phyloP scores from a whole-genome alignment of 2,329 filamentous ascomycete species.

The Arthrocladium fulminans region DNA sequence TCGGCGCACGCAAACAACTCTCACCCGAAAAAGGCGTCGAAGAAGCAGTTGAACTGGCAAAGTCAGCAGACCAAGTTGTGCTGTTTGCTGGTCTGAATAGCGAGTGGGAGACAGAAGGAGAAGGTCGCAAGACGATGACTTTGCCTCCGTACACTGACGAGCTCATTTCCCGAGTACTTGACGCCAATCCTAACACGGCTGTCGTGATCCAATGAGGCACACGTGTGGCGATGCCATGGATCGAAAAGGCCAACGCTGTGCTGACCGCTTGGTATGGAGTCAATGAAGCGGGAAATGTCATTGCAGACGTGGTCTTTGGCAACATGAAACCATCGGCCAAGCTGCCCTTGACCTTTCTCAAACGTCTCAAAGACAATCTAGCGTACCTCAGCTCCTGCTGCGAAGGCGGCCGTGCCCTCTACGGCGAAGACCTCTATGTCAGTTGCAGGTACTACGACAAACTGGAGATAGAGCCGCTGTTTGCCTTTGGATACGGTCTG shows the following conservation, averaged over 20 bases:
- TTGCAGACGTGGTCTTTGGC: constrained; percentile 68
- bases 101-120: constrained; percentile 71
- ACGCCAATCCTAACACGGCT: constrained; percentile 56
- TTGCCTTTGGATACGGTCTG: constrained; percentile 70
- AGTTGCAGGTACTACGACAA: constrained; percentile 74
- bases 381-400: constrained; percentile 63
- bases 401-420: constrained; percentile 63
- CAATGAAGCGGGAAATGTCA: constrained; percentile 70
- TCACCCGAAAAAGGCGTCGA: constrained; percentile 53
- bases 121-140: constrained; percentile 49
- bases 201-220: constrained; percentile 71
- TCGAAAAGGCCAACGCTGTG: constrained; percentile 42
- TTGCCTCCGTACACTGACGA: constrained; percentile 42
- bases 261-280: constrained; percentile 76
- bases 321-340: constrained; percentile 65
- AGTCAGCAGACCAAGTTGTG: constrained; percentile 63
- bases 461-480: constrained; percentile 52
- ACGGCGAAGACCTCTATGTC: constrained; percentile 71
- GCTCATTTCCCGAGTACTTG: constrained; percentile 53
- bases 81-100: constrained; percentile 67
- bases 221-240: constrained; percentile 47
- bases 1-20: constrained; percentile 53
- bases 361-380: constrained; percentile 58
- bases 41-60: constrained; percentile 58
- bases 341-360: constrained; percentile 63